Conservation (phyloP, 2,329 filamentous ascomycete species). For the Escovopsis weberi region DNA sequence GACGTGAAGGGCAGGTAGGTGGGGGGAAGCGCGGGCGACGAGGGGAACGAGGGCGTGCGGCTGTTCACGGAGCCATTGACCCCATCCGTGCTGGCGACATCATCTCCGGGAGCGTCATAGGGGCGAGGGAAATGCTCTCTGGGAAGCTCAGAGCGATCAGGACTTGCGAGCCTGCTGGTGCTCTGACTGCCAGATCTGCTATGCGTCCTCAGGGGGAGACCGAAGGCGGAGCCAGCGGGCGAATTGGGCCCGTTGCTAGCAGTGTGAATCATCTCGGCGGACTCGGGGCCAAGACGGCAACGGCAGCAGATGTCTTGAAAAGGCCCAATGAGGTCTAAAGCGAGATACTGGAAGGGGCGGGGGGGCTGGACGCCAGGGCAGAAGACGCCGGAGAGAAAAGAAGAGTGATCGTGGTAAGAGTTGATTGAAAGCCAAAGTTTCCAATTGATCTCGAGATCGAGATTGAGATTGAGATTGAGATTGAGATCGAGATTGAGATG, state of each 20-base stretch:
- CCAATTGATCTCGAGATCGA: too few species aligned
- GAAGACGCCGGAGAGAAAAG: too few species aligned
- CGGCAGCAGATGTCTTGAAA: too few species aligned
- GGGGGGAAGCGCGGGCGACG: constrained; percentile 1
- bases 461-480: too few species aligned
- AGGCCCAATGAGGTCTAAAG: too few species aligned
- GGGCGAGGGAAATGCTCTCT: constrained; percentile 6
- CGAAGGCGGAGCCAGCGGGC: constrained; percentile 21
- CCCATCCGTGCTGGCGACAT: too few species aligned
- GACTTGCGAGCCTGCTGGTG: constrained; percentile 6
- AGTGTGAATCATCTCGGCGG: constrained; percentile 13
- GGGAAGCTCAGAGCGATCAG: constrained; percentile 6
- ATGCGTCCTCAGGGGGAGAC: constrained; percentile 15
- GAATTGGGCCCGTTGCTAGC: constrained; percentile 4
- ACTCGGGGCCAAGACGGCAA: too few species aligned
- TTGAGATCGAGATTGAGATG: too few species aligned
- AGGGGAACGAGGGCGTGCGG: constrained; percentile 3
- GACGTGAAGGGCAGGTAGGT: neutral
- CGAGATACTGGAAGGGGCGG: too few species aligned
- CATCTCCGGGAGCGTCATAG: neutral
- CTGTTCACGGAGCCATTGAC: constrained; percentile 3
- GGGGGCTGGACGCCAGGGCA: too few species aligned
- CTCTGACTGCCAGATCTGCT: constrained; percentile 10
- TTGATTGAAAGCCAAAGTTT: too few species aligned
- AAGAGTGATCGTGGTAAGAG: too few species aligned